Percentiles rank a stretch among this genome's conserved stretches.
These are phyloP conservation scores for Byssochlamys sp. DNA, from an alignment of 2,329 filamentous ascomycete species.

Conservation along the genomic window DNA sequence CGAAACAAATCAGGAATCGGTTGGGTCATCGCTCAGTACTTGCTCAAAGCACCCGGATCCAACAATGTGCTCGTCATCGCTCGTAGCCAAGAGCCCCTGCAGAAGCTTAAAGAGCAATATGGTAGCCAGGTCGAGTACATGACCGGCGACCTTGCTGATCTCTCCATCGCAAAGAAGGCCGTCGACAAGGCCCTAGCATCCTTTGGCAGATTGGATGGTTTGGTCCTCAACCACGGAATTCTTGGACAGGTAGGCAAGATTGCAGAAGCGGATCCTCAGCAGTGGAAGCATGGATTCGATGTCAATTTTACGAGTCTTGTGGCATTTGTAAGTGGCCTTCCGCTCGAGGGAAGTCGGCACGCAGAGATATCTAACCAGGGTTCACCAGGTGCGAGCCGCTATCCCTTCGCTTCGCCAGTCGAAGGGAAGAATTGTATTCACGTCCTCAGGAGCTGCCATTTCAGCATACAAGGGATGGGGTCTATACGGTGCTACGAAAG, in stretches of 20 bases:
- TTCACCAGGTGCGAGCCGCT: conserved; percentile 55
- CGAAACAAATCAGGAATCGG: conserved; percentile 45
- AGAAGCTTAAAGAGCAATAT: conserved; percentile 46
- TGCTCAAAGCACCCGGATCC: conserved; percentile 41
- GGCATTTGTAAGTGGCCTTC: conserved; percentile 52
- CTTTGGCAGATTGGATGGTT: conserved; percentile 66
- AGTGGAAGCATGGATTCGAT: conserved; percentile 69
- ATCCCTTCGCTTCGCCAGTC: conserved; percentile 59
- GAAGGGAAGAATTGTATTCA: conserved; percentile 64
- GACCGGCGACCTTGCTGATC: conserved; percentile 49
- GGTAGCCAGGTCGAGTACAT: conserved; percentile 47
- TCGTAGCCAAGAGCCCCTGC: conserved; percentile 46
- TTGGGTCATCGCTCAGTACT: conserved; percentile 49
- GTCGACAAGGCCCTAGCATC: conserved; percentile 55
- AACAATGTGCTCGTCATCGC: conserved; percentile 52
- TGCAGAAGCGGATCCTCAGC: conserved; percentile 55
- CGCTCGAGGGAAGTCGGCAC: neutral
- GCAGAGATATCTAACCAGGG: conserved; percentile 7
- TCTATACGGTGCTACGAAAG: conserved; percentile 73
- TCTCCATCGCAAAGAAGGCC: conserved; percentile 48
- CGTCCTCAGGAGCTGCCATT: conserved; percentile 67
- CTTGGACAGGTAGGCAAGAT: conserved; percentile 67
- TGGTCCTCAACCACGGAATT: conserved; percentile 81
- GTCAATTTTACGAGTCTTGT: conserved; percentile 80
- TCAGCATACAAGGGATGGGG: conserved; percentile 64